Conservation (phyloP, 2,329 filamentous ascomycete genomes). For the Plectosphaerella sp. region DNA sequence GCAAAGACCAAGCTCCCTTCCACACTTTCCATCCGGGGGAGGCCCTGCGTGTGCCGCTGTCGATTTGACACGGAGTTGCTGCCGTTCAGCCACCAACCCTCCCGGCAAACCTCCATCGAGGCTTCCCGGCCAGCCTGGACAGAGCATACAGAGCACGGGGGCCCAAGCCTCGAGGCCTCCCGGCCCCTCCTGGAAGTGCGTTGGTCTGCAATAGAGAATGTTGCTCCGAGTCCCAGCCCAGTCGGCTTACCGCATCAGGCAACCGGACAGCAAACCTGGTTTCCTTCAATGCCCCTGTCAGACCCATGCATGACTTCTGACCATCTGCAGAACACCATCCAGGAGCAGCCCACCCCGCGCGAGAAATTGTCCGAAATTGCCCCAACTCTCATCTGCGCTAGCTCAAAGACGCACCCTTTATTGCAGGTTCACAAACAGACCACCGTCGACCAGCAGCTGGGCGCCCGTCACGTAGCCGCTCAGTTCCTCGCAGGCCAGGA, state of each 20-base stretch:
- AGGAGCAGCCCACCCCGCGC: not conserved
- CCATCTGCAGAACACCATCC: not conserved
- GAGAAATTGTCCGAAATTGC: not conserved
- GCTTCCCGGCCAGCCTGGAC: too few species aligned
- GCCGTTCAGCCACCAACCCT: too few species aligned
- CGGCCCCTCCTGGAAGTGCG: too few species aligned
- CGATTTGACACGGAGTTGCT: too few species aligned
- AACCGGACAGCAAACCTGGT: not conserved
- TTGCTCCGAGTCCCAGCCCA: too few species aligned
- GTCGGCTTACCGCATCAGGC: not conserved
- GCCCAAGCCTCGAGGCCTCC: too few species aligned
- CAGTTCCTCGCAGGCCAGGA: conserved; percentile 73
- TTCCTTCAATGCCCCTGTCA: not conserved
- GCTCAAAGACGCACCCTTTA: conserved; percentile 27
- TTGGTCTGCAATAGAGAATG: too few species aligned
- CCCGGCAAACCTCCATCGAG: too few species aligned
- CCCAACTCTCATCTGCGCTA: not conserved
- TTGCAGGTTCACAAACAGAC: conserved; percentile 85
- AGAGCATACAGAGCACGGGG: too few species aligned
- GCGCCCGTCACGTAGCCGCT: conserved; percentile 79
- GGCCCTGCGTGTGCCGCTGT: too few species aligned
- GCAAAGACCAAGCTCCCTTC: too few species aligned
- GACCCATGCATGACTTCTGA: not conserved
- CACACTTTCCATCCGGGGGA: too few species aligned
- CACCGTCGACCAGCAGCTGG: conserved; percentile 82